These are phyloP conservation scores for Coemansia sp. DNA, from an alignment of 192 early-diverging fungal genomes.

Conservation along the genomic window DNA sequence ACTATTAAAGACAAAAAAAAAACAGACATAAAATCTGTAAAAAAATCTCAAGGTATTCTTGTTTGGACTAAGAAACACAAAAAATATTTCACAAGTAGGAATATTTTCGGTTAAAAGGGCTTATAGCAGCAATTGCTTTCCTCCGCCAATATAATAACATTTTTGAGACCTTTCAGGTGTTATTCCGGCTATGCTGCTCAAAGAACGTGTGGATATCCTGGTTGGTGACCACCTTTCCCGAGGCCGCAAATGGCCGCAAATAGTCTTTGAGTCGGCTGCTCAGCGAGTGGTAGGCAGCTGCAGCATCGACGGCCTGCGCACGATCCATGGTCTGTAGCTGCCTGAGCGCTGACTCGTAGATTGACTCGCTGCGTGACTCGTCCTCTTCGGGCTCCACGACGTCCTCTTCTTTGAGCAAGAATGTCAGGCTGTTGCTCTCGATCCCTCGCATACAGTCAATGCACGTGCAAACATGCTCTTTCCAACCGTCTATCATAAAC, in stretches of 20 bases:
- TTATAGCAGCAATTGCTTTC: too few species aligned
- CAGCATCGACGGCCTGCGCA: constrained; percentile 70
- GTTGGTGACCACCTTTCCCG: constrained; percentile 70
- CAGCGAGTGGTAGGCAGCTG: constrained; percentile 71
- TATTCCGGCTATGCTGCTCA: constrained; percentile 31
- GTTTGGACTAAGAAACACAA: too few species aligned
- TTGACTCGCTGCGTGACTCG: constrained; percentile 60
- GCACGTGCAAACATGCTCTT: constrained; percentile 71
- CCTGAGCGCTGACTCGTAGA: constrained; percentile 78
- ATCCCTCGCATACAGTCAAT: constrained; percentile 56
- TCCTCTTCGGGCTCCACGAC: constrained; percentile 81
- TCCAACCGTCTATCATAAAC: constrained; percentile 73
- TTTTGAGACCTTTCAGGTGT: too few species aligned
- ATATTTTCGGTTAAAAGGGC: too few species aligned
- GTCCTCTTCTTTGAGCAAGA: constrained; percentile 61
- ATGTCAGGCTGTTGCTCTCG: constrained; percentile 49
- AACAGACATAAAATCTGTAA: too few species aligned
- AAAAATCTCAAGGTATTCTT: too few species aligned
- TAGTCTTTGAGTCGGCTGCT: constrained; percentile 67
- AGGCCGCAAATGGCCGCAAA: constrained; percentile 67
- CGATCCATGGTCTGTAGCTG: constrained; percentile 70
- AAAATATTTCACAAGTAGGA: too few species aligned
- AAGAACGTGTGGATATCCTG: constrained; percentile 77
- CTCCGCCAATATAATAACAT: too few species aligned
- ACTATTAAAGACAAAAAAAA: too few species aligned